Evolutionary conservation across 2,329 filamentous ascomycete genomes (phyloP).

Genomic region (Curvularia spicifera): DNA sequence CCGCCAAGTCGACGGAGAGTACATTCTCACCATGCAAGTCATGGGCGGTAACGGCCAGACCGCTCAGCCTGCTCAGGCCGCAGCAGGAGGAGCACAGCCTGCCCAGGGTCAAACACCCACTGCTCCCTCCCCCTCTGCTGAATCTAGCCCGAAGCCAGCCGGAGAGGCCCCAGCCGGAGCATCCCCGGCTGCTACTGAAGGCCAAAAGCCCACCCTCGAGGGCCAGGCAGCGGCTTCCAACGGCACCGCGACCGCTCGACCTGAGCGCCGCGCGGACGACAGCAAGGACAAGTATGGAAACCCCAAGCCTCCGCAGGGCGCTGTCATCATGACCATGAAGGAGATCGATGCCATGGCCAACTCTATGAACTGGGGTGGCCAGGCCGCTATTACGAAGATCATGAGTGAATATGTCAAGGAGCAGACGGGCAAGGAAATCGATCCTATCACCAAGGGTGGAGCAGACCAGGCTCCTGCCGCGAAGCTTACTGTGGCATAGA

Average conservation of each 20-base stretch:
- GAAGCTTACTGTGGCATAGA: slow-evolving; percentile 6
- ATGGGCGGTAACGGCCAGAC: slow-evolving; percentile 22
- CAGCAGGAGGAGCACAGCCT: slow-evolving; percentile 1
- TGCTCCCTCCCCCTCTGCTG: slow-evolving; percentile 1
- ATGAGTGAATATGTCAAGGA: slow-evolving; percentile 44
- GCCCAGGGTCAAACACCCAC: neutral
- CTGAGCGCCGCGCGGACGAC: slow-evolving; percentile 21
- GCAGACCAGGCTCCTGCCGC: neutral
- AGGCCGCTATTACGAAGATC: slow-evolving; percentile 43
- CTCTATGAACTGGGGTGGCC: slow-evolving; percentile 35
- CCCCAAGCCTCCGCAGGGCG: slow-evolving; percentile 31
- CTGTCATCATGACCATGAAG: slow-evolving; percentile 45
- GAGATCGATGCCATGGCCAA: slow-evolving; percentile 43
- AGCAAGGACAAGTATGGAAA: slow-evolving; percentile 32
- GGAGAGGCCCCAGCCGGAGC: neutral
- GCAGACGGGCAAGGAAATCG: slow-evolving; percentile 29
- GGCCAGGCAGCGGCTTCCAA: slow-evolving; percentile 16
- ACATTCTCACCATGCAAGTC: slow-evolving; percentile 44
- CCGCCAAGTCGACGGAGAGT: slow-evolving; percentile 46
- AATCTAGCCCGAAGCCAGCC: slow-evolving; percentile 1
- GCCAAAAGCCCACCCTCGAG: slow-evolving; percentile 11
- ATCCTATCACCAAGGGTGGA: neutral
- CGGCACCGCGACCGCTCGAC: slow-evolving; percentile 17
- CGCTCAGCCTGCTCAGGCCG: slow-evolving; percentile 2
- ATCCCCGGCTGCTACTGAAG: slow-evolving; percentile 4